phyloP scores from a whole-genome alignment of 1,284 basidiomycete species.

The Irpex rosettiformis region DNA sequence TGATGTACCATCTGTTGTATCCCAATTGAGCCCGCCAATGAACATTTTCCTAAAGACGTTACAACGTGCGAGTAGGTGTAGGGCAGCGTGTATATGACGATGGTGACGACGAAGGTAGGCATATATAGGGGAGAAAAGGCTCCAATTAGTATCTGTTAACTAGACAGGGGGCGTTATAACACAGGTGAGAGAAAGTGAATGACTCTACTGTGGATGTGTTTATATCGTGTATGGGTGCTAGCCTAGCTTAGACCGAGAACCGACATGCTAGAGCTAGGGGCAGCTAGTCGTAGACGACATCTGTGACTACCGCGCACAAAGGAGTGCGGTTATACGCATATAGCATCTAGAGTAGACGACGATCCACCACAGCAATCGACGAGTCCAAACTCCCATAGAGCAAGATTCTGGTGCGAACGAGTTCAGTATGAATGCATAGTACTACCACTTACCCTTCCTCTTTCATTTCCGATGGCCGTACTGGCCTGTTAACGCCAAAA shows the following conservation, averaged over 20 bases:
- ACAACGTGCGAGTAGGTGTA: conserved; percentile 17
- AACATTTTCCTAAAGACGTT: conserved; percentile 87
- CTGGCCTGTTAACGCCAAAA: conserved; percentile 51
- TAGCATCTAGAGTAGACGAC: conserved; percentile 24
- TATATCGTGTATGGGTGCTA: conserved; percentile 28
- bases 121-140: conserved; percentile 32
- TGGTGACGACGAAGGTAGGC: conserved; percentile 18
- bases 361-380: conserved; percentile 11
- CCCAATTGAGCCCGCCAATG: conserved; percentile 97
- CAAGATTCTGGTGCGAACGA: background rate
- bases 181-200: conserved; percentile 47
- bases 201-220: conserved; percentile 74
- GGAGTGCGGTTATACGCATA: conserved; percentile 29
- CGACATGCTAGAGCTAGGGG: conserved; percentile 56
- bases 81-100: conserved; percentile 41
- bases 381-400: background rate
- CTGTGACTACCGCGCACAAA: conserved; percentile 33
- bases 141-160: conserved; percentile 79
- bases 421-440: background rate
- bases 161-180: conserved; percentile 64
- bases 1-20: conserved; percentile 89
- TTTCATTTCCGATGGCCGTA: conserved; percentile 93
- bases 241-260: conserved; percentile 38
- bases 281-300: conserved; percentile 52
- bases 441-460: conserved; percentile 90